These are phyloP conservation scores for Phytophthora pisi DNA, from an alignment of 352 stramenopile genomes.

Conservation along the genomic window DNA sequence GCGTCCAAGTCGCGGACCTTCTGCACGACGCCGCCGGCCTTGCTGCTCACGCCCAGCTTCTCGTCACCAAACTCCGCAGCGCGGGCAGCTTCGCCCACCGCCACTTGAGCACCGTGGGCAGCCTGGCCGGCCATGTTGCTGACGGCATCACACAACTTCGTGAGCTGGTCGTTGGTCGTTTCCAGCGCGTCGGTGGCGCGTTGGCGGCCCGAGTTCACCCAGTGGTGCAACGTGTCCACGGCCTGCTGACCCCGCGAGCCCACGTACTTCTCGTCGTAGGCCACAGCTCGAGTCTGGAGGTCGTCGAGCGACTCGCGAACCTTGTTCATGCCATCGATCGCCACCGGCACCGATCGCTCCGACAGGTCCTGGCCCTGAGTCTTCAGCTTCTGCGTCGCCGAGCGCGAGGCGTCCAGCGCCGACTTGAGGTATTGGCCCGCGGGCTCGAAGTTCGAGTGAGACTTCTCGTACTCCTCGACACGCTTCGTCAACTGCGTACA, in stretches of 20 bases:
- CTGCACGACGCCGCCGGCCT: slow-evolving; percentile 47
- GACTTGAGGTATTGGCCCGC: slow-evolving; percentile 55
- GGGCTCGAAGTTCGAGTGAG: slow-evolving; percentile 52
- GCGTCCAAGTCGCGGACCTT: slow-evolving; percentile 61
- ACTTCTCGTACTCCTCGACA: slow-evolving; percentile 57
- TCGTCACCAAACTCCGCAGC: slow-evolving; percentile 58
- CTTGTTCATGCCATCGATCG: slow-evolving; percentile 48
- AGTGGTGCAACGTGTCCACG: slow-evolving; percentile 41
- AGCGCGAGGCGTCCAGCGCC: slow-evolving; percentile 37
- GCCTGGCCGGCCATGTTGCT: slow-evolving; percentile 45
- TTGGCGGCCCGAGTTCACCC: slow-evolving; percentile 62
- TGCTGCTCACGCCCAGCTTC: slow-evolving; percentile 52
- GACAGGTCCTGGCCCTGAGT: slow-evolving; percentile 41
- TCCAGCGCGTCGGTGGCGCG: slow-evolving; percentile 64
- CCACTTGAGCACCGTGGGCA: slow-evolving; percentile 32
- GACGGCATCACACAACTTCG: slow-evolving; percentile 46
- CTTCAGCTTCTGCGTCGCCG: slow-evolving; percentile 46
- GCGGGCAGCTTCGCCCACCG: slow-evolving; percentile 49
- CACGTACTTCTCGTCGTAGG: slow-evolving; percentile 67
- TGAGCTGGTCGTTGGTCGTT: slow-evolving; percentile 55
- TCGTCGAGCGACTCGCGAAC: slow-evolving; percentile 49
- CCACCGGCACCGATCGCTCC: slow-evolving; percentile 50
- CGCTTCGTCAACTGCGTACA: slow-evolving; percentile 56
- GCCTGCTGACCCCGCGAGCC: slow-evolving; percentile 33
- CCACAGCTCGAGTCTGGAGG: slow-evolving; percentile 46